A percentile compares a stretch with the other conserved stretches of the same genome.
Evolutionary conservation across 495 filamentous ascomycete genomes (phyloP).

Genomic region (Usnea hakonensis): DNA sequence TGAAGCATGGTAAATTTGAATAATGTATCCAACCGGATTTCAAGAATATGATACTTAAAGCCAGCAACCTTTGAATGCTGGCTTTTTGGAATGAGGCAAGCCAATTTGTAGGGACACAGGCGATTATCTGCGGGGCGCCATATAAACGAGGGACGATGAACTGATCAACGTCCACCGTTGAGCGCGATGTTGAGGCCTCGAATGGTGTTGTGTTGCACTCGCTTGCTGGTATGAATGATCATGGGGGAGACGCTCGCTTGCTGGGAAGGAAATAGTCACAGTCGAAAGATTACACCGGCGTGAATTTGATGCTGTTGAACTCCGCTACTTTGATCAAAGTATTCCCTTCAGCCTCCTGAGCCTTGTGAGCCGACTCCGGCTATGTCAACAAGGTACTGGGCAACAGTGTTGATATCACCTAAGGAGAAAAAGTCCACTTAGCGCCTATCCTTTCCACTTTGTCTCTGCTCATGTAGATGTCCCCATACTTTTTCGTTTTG

Average conservation of each 20-base stretch:
- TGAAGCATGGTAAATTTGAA: not conserved
- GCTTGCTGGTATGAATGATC: not conserved
- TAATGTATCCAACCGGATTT: not conserved
- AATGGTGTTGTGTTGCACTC: not conserved
- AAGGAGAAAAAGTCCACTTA: slow-evolving; percentile 14
- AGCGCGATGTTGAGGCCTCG: not conserved
- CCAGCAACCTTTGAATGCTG: not conserved
- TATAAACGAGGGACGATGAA: not conserved
- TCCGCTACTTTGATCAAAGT: not conserved
- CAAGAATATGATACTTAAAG: not conserved
- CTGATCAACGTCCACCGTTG: not conserved
- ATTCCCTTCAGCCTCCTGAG: not conserved
- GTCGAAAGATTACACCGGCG: not conserved
- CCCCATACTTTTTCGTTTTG: slow-evolving; percentile 17
- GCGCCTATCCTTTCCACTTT: slow-evolving; percentile 12
- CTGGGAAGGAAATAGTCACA: not conserved
- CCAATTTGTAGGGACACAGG: not conserved
- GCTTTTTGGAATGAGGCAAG: not conserved
- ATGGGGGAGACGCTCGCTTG: not conserved
- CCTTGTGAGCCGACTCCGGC: not conserved
- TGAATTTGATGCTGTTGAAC: not conserved
- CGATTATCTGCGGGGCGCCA: not conserved
- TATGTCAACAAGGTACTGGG: slow-evolving; percentile 14
- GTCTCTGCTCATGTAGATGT: slow-evolving; percentile 8
- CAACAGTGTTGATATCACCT: slow-evolving; percentile 13